Evolutionary conservation across 306 rosid genomes (phyloP).

Genomic region (Cucumis melo): DNA sequence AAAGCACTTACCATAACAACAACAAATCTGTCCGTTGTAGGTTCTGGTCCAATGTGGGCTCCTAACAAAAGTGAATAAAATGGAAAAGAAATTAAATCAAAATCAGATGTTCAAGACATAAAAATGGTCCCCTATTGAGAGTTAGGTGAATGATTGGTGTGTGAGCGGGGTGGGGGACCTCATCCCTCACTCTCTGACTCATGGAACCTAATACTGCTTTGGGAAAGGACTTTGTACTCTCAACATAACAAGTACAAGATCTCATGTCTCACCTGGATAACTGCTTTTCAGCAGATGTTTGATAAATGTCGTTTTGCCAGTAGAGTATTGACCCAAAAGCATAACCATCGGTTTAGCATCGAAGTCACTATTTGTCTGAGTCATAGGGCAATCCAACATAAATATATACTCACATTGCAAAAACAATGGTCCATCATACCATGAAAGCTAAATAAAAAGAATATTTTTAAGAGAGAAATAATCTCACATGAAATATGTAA

Average conservation of each 20-base stretch:
- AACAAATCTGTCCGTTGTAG: constrained; percentile 97
- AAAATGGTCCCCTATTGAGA: neutral
- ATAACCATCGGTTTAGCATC: constrained; percentile 97
- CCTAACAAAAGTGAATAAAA: constrained; percentile 29
- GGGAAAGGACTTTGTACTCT: constrained; percentile 62
- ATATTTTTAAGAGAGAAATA: neutral
- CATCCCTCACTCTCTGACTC: neutral
- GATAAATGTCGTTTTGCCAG: constrained; percentile 94
- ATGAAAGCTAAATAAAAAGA: neutral
- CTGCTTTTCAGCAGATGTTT: constrained; percentile 65
- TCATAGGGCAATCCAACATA: neutral
- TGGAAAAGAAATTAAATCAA: neutral
- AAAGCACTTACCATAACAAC: constrained; percentile 70
- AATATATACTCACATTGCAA: neutral
- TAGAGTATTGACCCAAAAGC: constrained; percentile 96
- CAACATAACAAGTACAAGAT: constrained; percentile 15
- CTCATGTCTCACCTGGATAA: constrained; percentile 78
- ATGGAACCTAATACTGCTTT: constrained; percentile 12
- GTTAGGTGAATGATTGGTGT: neutral
- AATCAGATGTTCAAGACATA: neutral
- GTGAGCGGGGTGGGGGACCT: neutral
- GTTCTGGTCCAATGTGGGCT: constrained; percentile 99
- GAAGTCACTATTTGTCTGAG: constrained; percentile 88
- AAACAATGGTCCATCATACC: neutral
- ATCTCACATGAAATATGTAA: neutral